Evolutionary conservation across 2,329 filamentous ascomycete genomes (phyloP).

Genomic region (Trichophyton benhamiae): DNA sequence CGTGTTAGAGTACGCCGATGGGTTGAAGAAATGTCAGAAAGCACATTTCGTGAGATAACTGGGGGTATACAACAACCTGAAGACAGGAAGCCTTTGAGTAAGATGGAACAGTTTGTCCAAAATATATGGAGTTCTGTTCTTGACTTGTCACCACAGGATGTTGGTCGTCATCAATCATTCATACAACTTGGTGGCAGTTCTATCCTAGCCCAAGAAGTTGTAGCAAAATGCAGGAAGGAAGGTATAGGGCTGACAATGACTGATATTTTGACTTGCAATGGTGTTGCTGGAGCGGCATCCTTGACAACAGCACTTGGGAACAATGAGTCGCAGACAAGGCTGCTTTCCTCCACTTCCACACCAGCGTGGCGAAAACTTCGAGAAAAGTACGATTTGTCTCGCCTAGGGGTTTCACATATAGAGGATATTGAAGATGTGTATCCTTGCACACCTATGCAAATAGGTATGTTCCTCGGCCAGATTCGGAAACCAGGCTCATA

Average conservation of each 20-base stretch:
- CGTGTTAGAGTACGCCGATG: slow-evolving; percentile 18
- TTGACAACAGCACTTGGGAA: slow-evolving; percentile 3
- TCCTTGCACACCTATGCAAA: slow-evolving; percentile 7
- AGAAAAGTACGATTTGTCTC: slow-evolving; percentile 3
- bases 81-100: background rate
- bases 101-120: slow-evolving; percentile 7
- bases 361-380: background rate
- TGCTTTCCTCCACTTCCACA: background rate
- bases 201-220: slow-evolving; percentile 19
- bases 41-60: slow-evolving; percentile 7
- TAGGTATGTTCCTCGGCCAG: slow-evolving; percentile 7
- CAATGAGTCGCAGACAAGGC: background rate
- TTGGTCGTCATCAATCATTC: slow-evolving; percentile 10
- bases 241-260: slow-evolving; percentile 16
- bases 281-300: slow-evolving; percentile 4
- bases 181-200: slow-evolving; percentile 11
- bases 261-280: slow-evolving; percentile 19
- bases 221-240: slow-evolving; percentile 15
- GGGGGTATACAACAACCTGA: background rate
- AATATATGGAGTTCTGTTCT: slow-evolving; percentile 23
- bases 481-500: slow-evolving; percentile 1
- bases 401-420: background rate
- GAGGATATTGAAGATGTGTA: slow-evolving; percentile 7
- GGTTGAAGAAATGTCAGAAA: slow-evolving; percentile 15
- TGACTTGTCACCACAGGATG: slow-evolving; percentile 24